Evolutionary conservation across 2,329 filamentous ascomycete genomes (phyloP).

Genomic region (Phialocephala subalpina): DNA sequence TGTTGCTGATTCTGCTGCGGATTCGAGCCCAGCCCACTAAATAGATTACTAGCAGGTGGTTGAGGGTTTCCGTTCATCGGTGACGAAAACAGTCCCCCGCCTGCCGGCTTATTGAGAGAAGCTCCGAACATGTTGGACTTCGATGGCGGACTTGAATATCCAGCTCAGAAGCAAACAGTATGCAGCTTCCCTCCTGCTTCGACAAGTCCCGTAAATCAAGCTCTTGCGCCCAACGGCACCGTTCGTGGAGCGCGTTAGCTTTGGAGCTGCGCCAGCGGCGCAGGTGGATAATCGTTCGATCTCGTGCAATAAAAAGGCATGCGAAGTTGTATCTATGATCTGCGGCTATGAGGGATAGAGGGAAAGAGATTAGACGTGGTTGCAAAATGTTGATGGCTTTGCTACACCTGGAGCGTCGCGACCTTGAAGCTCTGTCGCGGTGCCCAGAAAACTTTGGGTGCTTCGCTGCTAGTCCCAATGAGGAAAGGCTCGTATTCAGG

Average conservation of each 20-base stretch:
- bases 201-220: neutral
- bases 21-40: conserved; percentile 23
- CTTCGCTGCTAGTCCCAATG: conserved; percentile 34
- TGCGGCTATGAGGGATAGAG: neutral
- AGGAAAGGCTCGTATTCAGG: conserved; percentile 29
- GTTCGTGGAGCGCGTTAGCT: neutral
- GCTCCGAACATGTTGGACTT: conserved; percentile 35
- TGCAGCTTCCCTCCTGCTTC: neutral
- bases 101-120: conserved; percentile 33
- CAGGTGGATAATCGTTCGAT: neutral
- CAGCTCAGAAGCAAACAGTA: neutral
- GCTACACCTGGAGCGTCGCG: conserved; percentile 17
- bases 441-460: neutral
- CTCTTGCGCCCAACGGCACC: neutral
- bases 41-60: conserved; percentile 26
- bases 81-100: conserved; percentile 37
- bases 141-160: neutral
- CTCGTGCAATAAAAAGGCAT: conserved; percentile 7
- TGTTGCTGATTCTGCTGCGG: conserved; percentile 20
- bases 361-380: neutral
- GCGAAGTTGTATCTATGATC: neutral
- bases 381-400: conserved; percentile 11
- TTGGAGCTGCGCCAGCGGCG: conserved; percentile 1
- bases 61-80: conserved; percentile 31
- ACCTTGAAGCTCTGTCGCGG: conserved; percentile 28